A percentile compares a stretch with the other conserved stretches of the same genome.
These are phyloP conservation scores for Mortierella sp. DNA, from an alignment of 371 early-diverging fungal genomes.

Conservation along the genomic window DNA sequence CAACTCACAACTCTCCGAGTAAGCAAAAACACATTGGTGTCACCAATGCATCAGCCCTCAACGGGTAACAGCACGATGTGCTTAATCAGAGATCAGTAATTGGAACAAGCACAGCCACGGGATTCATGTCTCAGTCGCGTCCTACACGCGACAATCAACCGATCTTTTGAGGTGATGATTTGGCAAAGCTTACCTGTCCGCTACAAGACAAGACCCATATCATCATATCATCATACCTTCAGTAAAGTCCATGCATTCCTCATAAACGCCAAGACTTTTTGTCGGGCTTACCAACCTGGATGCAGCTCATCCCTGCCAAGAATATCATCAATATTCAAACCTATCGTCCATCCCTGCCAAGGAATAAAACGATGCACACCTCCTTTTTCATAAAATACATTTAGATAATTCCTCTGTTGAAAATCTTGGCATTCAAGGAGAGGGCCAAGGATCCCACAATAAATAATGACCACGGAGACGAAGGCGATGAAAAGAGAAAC, in stretches of 20 bases:
- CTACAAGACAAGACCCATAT: no score
- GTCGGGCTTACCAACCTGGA: not conserved
- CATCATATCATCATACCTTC: no score
- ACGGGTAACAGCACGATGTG: not conserved
- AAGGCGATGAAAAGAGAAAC: not conserved
- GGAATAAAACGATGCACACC: not conserved
- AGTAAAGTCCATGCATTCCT: no score
- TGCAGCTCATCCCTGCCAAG: slow-evolving; percentile 7
- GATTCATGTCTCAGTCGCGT: not conserved
- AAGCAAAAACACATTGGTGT: no score
- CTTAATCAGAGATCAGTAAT: not conserved
- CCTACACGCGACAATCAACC: not conserved
- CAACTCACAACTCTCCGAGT: not conserved
- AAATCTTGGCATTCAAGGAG: slow-evolving; percentile 4
- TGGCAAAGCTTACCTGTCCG: no score
- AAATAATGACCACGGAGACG: not conserved
- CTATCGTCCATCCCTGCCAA: not conserved
- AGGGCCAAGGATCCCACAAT: not conserved
- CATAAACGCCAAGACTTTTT: slow-evolving; percentile 3
- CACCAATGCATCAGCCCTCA: no score
- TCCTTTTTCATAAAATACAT: not conserved
- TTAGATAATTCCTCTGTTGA: not conserved
- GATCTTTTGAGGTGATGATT: not conserved
- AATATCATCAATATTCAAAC: not conserved
- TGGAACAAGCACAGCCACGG: not conserved